A percentile compares a stretch with the other conserved stretches of the same genome.
Evolutionary conservation across 441 rosid species (phyloP).

Genomic region (Populus hybrid): DNA sequence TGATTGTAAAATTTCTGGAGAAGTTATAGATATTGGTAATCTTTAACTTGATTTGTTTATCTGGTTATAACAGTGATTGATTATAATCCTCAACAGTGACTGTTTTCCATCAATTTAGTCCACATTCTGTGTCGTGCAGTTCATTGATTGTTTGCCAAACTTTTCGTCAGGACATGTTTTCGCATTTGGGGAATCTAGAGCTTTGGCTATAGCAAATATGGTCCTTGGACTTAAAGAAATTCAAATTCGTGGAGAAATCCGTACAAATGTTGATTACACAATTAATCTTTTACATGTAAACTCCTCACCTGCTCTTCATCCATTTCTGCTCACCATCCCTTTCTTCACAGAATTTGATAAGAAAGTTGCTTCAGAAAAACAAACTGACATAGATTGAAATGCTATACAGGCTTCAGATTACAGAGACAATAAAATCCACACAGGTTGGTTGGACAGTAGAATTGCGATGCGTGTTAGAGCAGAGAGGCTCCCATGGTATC

Average conservation of each 20-base stretch:
- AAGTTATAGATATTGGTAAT: not conserved
- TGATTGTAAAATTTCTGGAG: not conserved
- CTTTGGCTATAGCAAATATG: constrained; percentile 99
- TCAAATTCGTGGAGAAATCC: constrained; percentile 99
- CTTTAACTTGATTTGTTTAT: not conserved
- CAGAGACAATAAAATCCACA: constrained; percentile 95
- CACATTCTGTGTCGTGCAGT: not conserved
- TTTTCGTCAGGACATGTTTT: constrained; percentile 83
- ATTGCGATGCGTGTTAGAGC: constrained; percentile 99
- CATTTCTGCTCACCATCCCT: not conserved
- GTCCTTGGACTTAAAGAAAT: constrained; percentile 99
- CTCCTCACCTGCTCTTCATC: constrained; percentile 24
- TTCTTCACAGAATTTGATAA: not conserved
- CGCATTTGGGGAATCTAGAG: constrained; percentile 99
- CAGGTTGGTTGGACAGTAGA: constrained; percentile 99
- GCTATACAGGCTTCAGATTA: constrained; percentile 86
- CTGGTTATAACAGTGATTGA: not conserved
- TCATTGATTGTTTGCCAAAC: constrained; percentile 16
- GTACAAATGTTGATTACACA: constrained; percentile 97
- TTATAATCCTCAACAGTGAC: not conserved
- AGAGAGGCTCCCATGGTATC: constrained; percentile 99
- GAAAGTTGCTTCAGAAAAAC: constrained; percentile 14
- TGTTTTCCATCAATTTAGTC: not conserved
- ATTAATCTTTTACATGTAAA: constrained; percentile 95
- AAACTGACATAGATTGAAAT: constrained; percentile 20